Base-by-base conservation (phyloP, 306 rosid genomes). In the Hippophae rhamnoides region DNA sequence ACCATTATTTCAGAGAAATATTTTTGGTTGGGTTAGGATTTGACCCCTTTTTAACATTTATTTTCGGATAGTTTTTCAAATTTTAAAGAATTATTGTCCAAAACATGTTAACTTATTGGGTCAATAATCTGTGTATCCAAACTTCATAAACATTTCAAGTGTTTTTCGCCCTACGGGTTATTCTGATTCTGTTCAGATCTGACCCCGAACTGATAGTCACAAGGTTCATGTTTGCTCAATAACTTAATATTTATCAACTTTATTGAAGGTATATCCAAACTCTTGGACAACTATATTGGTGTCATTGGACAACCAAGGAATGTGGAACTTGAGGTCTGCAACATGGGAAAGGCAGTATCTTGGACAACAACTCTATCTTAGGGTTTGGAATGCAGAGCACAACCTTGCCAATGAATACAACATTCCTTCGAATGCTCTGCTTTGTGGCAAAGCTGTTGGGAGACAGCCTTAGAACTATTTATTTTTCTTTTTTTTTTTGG, bases 291-390 rank as follows among this genome's bases (percentile, higher is more conserved):
- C 85, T 3, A 86, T 86, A 72, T 70, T 84, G 73, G 94, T 88
- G 61, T 88, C 99, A 6, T 69, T 92, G 69, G 99, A 92, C 80
- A 92, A 92, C 85, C 86, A 88, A 66, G 99, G 99, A 0, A 88
- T 92, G 97, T 92, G 99, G 99, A 92, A 88, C 51, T 41, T 88
- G 80, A 88, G 99, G 58, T 92, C 99, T 0, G 86, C 99, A 46
- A 73, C 78, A 46, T 92, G 96, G 99, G 99, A 84, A 64, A 88
- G 94, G 68, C 96, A 92, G 57, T 86, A 88, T 71, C 83, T 88
- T 69, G 99, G 99, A 47, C 97, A 92, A 41, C 99, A 92, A 38
- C 65, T 92, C 14, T 92, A 92, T 74, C 72, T 88, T 1, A 78
- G 86, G 71, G 99, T 92, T 18, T 92, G 95, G 93, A 79, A 61